phyloP scores from a whole-genome alignment of 768 basidiomycete species.

The Russula sp. region DNA sequence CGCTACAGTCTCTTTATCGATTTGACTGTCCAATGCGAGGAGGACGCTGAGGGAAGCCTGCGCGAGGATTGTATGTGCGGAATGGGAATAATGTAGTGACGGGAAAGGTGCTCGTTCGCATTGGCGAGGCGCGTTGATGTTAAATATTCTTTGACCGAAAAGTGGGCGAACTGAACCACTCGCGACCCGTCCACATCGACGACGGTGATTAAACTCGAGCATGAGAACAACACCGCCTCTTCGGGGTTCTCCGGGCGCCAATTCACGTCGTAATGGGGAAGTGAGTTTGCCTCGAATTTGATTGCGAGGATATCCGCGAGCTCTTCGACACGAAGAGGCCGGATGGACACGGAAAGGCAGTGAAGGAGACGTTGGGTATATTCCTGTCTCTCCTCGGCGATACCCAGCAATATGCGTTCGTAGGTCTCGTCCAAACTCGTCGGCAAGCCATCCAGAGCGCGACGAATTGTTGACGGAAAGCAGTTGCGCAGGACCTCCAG shows the following conservation, averaged over 20 bases:
- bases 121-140: not conserved
- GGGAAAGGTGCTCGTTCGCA: not conserved
- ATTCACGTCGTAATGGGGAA: not conserved
- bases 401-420: constrained; percentile 1
- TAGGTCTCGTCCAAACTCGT: constrained; percentile 1
- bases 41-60: not conserved
- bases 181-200: not conserved
- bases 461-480: not conserved
- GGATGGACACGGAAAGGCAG: not conserved
- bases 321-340: not conserved
- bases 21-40: not conserved
- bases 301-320: not conserved
- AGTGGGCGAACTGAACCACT: not conserved
- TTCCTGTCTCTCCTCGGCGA: not conserved
- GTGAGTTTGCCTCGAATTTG: not conserved
- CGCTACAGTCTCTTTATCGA: not conserved
- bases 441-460: not conserved
- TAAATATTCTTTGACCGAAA: not conserved
- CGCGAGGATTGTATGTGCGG: not conserved
- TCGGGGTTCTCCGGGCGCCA: constrained; percentile 2
- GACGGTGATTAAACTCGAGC: not conserved
- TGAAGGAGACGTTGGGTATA: not conserved
- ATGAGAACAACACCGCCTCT: not conserved
- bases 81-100: not conserved
- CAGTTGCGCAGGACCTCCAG: not conserved